phyloP scores from a whole-genome alignment of 192 early-diverging fungal genomes.

The Paraglomus occultum region DNA sequence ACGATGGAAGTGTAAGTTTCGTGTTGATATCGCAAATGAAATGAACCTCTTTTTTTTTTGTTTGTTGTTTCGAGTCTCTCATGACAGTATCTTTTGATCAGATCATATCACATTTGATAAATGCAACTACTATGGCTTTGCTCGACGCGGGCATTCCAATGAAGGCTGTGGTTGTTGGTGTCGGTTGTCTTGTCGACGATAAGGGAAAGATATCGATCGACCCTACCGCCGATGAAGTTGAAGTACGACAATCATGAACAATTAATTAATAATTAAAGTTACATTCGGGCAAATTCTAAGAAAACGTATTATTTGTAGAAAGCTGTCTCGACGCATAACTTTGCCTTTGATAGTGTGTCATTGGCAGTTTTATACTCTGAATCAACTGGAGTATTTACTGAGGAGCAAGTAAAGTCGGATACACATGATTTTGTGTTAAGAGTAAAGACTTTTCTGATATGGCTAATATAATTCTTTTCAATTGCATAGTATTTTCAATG shows the following conservation, averaged over 20 bases:
- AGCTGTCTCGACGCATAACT: conserved; percentile 75
- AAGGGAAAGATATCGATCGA: conserved; percentile 70
- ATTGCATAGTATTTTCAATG: conserved; percentile 39
- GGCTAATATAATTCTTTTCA: background rate
- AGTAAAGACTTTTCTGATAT: background rate
- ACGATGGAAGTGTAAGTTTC: conserved; percentile 78
- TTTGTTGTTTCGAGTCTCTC: background rate
- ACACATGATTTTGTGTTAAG: background rate
- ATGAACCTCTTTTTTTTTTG: background rate
- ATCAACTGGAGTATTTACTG: conserved; percentile 70
- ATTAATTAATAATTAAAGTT: conserved; percentile 1
- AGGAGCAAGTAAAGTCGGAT: conserved; percentile 51
- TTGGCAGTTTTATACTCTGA: conserved; percentile 59
- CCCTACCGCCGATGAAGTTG: conserved; percentile 72
- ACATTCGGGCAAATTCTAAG: background rate
- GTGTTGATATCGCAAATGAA: background rate
- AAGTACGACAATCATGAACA: conserved; percentile 39
- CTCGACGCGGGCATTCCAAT: conserved; percentile 90
- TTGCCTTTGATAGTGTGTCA: conserved; percentile 71
- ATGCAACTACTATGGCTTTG: conserved; percentile 81
- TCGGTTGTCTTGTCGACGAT: conserved; percentile 65
- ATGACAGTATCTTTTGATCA: conserved; percentile 26
- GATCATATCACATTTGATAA: conserved; percentile 75
- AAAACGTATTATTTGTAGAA: conserved; percentile 30
- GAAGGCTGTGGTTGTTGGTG: conserved; percentile 62